Conservation (phyloP, 108 stramenopile species). For the Schizochytrium sp. region DNA sequence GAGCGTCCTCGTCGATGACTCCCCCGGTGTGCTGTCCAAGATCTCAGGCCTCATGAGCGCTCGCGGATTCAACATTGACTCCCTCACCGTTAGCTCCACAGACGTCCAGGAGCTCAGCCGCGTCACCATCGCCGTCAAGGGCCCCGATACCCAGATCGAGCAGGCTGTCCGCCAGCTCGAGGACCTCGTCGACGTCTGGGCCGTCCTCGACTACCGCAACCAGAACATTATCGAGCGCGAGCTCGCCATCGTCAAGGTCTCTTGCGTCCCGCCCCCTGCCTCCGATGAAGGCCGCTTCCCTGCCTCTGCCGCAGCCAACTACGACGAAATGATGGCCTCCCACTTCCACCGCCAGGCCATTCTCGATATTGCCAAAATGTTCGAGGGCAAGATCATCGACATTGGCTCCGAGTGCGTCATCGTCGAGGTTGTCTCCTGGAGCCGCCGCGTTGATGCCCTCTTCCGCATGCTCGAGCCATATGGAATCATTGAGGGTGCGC, state of each 20-base stretch:
- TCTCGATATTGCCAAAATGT: conserved; percentile 6
- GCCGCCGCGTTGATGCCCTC: not conserved
- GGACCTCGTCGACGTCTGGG: conserved; percentile 20
- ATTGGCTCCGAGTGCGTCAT: conserved; percentile 9
- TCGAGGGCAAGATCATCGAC: conserved; percentile 1
- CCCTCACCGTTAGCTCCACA: conserved; percentile 1
- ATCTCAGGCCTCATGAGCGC: conserved; percentile 6
- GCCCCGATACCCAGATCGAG: conserved; percentile 10
- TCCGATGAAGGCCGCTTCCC: not conserved
- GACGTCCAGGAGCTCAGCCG: conserved; percentile 17
- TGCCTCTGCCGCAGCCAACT: not conserved
- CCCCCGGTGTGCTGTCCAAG: not conserved
- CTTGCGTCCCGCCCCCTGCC: not conserved
- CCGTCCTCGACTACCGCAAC: not conserved
- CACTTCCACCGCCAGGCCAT: conserved; percentile 19
- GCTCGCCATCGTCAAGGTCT: conserved; percentile 19
- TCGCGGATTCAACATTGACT: conserved; percentile 18
- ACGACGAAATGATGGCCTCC: conserved; percentile 5
- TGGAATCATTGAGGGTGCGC: not conserved
- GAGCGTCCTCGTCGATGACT: not conserved
- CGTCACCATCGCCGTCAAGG: not conserved
- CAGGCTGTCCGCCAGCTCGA: conserved; percentile 10
- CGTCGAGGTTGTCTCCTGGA: conserved; percentile 15
- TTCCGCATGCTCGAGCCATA: conserved; percentile 13
- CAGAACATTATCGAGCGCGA: conserved; percentile 4